Percentiles rank a stretch among this genome's conserved stretches.
Evolutionary conservation across 768 basidiomycete species (phyloP).

Genomic region (Kondoa subrosea): DNA sequence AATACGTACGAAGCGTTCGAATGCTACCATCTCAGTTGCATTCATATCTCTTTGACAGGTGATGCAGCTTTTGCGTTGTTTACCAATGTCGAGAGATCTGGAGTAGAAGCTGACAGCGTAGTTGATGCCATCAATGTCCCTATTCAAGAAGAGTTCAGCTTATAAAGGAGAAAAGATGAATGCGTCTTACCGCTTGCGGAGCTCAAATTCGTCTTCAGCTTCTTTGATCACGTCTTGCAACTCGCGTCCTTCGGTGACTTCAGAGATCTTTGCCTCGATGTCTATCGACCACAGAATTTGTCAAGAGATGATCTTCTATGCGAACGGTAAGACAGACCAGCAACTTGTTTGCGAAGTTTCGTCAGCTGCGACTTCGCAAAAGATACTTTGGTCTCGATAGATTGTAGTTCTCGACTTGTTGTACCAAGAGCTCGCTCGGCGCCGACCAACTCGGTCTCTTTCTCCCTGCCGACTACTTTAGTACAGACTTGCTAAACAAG

Average conservation of each 20-base stretch:
- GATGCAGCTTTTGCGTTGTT: slow-evolving; percentile 50
- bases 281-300: slow-evolving; percentile 30
- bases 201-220: slow-evolving; percentile 30
- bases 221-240: slow-evolving; percentile 27
- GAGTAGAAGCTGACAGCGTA: slow-evolving; percentile 32
- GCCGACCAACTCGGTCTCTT: slow-evolving; percentile 47
- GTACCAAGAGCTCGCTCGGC: slow-evolving; percentile 36
- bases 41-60: slow-evolving; percentile 58
- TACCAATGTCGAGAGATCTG: slow-evolving; percentile 45
- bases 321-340: slow-evolving; percentile 36
- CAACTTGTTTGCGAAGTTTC: slow-evolving; percentile 47
- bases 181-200: slow-evolving; percentile 22
- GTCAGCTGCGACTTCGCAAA: slow-evolving; percentile 47
- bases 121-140: slow-evolving; percentile 20
- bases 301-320: not conserved
- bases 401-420: slow-evolving; percentile 46
- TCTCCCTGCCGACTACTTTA: slow-evolving; percentile 40
- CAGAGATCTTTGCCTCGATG: slow-evolving; percentile 41
- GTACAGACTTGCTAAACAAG: not conserved
- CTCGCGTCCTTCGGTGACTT: slow-evolving; percentile 25
- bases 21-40: slow-evolving; percentile 41
- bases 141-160: slow-evolving; percentile 10
- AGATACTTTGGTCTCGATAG: slow-evolving; percentile 47
- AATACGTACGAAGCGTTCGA: slow-evolving; percentile 53
- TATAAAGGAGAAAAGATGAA: not conserved